Evolutionary conservation across 2,329 filamentous ascomycete species (phyloP).

Genomic region (Cladophialophora bantiana): DNA sequence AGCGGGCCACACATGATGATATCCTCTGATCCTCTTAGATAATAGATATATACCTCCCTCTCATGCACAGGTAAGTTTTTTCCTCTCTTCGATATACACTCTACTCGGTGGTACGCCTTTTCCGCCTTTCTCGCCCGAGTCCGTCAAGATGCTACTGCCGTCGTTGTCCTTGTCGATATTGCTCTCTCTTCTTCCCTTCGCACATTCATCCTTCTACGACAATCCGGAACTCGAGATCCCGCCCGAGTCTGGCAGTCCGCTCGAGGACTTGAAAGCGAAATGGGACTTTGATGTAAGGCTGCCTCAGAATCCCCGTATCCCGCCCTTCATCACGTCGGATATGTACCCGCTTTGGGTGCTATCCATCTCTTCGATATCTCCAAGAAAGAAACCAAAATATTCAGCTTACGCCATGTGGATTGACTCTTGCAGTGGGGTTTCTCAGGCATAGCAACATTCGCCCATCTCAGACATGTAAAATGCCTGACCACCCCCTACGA

Average conservation of each 20-base stretch:
- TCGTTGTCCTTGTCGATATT: constrained; percentile 11
- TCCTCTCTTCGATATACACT: neutral
- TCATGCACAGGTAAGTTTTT: neutral
- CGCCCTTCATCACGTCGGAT: neutral
- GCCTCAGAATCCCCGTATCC: neutral
- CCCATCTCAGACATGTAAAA: constrained; percentile 72
- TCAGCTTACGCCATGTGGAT: neutral
- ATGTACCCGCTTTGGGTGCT: neutral
- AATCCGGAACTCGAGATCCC: constrained; percentile 49
- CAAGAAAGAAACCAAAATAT: neutral
- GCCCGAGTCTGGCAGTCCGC: constrained; percentile 42
- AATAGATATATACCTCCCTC: neutral
- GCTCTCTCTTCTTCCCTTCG: constrained; percentile 27
- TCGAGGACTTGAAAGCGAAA: constrained; percentile 54
- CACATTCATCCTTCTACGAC: constrained; percentile 47
- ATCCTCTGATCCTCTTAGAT: constrained; percentile 8
- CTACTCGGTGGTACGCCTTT: neutral
- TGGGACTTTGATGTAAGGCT: constrained; percentile 55
- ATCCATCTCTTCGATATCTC: neutral
- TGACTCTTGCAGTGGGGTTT: constrained; percentile 65
- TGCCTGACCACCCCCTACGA: constrained; percentile 71
- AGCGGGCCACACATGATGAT: neutral
- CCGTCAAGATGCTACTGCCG: constrained; percentile 12
- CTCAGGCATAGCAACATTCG: constrained; percentile 76
- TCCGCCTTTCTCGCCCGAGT: neutral